Conservation (phyloP, 2,329 filamentous ascomycete genomes). For the Cercospora zeae-maydis region DNA sequence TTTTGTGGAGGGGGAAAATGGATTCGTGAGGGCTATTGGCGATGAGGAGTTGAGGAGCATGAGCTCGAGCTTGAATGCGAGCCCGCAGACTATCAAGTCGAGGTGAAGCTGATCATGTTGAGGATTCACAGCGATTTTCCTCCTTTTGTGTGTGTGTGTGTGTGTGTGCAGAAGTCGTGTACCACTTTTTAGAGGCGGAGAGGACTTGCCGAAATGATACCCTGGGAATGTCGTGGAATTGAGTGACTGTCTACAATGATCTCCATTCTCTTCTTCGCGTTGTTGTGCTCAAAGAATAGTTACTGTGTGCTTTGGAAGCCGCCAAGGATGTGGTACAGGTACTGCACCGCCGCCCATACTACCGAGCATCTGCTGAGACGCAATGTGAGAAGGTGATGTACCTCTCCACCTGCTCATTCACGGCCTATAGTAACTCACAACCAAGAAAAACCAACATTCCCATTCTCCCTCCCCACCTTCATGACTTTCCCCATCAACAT, state of each 20-base stretch:
- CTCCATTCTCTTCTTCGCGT: too few species aligned
- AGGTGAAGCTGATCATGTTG: not conserved
- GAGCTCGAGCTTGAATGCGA: slow-evolving; percentile 19
- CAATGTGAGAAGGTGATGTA: too few species aligned
- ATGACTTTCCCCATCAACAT: not conserved
- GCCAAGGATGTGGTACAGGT: too few species aligned
- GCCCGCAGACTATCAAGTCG: slow-evolving; percentile 3
- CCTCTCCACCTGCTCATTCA: too few species aligned
- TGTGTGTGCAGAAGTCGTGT: not conserved
- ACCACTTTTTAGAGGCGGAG: not conserved
- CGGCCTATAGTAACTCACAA: too few species aligned
- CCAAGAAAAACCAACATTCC: too few species aligned
- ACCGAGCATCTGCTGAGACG: too few species aligned
- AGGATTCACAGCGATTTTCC: not conserved
- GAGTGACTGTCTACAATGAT: not conserved
- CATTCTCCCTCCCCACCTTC: not conserved
- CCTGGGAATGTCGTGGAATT: slow-evolving; percentile 1
- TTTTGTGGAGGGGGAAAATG: slow-evolving; percentile 19
- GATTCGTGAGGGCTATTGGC: slow-evolving; percentile 19
- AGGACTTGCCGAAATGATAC: not conserved
- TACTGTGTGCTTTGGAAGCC: too few species aligned
- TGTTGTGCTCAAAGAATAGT: not conserved
- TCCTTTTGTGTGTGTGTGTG: not conserved
- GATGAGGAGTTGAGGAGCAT: slow-evolving; percentile 23
- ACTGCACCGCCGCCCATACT: too few species aligned